Percentiles rank a stretch among this genome's conserved stretches.
Evolutionary conservation across 495 filamentous ascomycete genomes (phyloP).

Genomic region (Cairneyella variabilis): DNA sequence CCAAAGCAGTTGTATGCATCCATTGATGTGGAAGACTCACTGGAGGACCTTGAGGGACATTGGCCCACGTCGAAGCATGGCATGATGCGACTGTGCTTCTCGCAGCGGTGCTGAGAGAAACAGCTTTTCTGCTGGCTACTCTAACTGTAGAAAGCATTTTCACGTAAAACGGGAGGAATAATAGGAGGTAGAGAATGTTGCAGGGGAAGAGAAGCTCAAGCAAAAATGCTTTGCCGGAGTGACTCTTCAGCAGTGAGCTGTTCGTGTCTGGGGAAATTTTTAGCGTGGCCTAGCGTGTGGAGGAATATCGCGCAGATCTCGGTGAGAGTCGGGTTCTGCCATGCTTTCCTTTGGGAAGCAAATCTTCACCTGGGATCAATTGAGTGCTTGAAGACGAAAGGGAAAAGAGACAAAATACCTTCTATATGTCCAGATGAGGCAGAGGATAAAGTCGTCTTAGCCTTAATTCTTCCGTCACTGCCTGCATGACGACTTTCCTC

Average conservation of each 20-base stretch:
- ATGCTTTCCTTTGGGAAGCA: too few species aligned
- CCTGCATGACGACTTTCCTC: too few species aligned
- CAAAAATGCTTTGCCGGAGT: too few species aligned
- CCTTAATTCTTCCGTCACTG: too few species aligned
- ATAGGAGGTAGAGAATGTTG: background rate
- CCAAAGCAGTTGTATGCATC: conserved; percentile 9
- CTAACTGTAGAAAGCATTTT: conserved; percentile 55
- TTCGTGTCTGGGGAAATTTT: background rate
- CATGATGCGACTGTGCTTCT: conserved; percentile 53
- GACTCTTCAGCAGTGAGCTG: background rate
- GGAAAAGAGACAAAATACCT: too few species aligned
- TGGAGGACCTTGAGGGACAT: conserved; percentile 88
- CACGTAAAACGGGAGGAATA: background rate
- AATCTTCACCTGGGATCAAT: too few species aligned
- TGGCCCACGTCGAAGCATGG: conserved; percentile 79
- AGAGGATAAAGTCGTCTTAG: too few species aligned
- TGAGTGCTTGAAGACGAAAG: too few species aligned
- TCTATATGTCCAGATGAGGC: too few species aligned
- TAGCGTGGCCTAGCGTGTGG: background rate
- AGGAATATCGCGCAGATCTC: background rate
- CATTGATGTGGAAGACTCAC: conserved; percentile 50
- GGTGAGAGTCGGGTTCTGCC: background rate
- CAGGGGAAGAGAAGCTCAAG: background rate
- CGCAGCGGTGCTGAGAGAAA: conserved; percentile 41
- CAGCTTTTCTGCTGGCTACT: conserved; percentile 52